Evolutionary conservation across 1,284 basidiomycete species (phyloP).

Genomic region (Stygiomarasmius scandens): DNA sequence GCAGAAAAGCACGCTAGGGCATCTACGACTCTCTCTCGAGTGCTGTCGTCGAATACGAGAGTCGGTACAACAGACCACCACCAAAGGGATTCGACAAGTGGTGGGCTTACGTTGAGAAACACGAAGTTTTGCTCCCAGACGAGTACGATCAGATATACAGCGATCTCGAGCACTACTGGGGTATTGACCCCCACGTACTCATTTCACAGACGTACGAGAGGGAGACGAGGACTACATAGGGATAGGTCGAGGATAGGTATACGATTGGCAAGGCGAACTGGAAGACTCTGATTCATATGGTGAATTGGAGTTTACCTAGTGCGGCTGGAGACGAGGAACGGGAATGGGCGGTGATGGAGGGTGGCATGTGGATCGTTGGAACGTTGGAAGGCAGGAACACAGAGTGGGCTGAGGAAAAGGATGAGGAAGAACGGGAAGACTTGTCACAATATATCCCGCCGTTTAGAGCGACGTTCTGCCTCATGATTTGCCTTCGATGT

Average conservation of each 20-base stretch:
- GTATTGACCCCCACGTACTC: conserved; percentile 43
- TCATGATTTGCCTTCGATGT: conserved; percentile 43
- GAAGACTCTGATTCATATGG: neutral
- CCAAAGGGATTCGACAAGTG: conserved; percentile 56
- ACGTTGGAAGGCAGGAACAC: conserved; percentile 23
- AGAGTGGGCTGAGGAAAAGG: neutral
- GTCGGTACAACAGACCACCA: conserved; percentile 41
- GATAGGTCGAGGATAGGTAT: conserved; percentile 19
- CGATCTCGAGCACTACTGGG: conserved; percentile 54
- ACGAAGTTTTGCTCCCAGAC: conserved; percentile 61
- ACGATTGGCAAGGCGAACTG: conserved; percentile 18
- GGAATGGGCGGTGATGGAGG: neutral
- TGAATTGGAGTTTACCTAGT: neutral
- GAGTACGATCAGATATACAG: conserved; percentile 56
- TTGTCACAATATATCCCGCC: conserved; percentile 35
- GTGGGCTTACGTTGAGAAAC: conserved; percentile 58
- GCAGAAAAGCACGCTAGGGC: conserved; percentile 50
- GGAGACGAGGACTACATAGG: neutral
- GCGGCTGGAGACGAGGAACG: neutral
- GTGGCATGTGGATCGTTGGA: conserved; percentile 10
- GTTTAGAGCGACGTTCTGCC: conserved; percentile 40
- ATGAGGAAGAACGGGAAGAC: conserved; percentile 18
- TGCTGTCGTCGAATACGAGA: conserved; percentile 58
- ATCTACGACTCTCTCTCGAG: conserved; percentile 53
- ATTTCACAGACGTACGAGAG: conserved; percentile 12